Evolutionary conservation across 371 early-diverging fungal genomes (phyloP), one percentile per base, ranked within the genome.

Genomic region (Capillidium heterosporum): DNA sequence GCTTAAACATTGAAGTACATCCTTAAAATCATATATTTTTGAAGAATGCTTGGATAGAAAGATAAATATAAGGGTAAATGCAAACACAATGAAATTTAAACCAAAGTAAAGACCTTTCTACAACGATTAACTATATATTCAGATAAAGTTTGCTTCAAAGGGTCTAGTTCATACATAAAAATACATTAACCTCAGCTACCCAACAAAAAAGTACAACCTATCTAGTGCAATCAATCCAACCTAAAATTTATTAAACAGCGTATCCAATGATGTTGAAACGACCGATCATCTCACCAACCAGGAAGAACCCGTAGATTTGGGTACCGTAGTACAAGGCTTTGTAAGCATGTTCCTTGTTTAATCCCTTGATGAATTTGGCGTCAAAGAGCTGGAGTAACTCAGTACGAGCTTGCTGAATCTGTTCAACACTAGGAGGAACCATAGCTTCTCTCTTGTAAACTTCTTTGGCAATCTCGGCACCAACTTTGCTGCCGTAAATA

Each of bases 231-330:
- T n/a, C n/a, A n/a, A n/a, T n/a, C n/a, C n/a, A n/a, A n/a, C n/a
- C n/a, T n/a, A n/a, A n/a, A 44, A 44, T 42, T 23, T 23, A 43
- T 50, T 58, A 58, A 65, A 79, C 79, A 56, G 75, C 69, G 57
- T 82, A 82, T 48, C 82, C 82, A 62, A 82, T 68, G 63, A 82
- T 64, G 71, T 73, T 80, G 68, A 81, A 73, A 60, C 82, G 78
- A 58, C 82, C 82, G 62, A 80, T 68, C 60, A 82, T 76, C 68
- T 82, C 82, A 61, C 82, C 82, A 53, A 82, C 58, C 51, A 79
- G 65, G 76, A 80, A 82, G 66, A 82, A 82, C 56, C 78, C 73
- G 70, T 75, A 74, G 48, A 78, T 68, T 63, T 82, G 78, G 58
- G 78, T 77, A 56, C 74, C 75, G 31, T 78, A 70, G 59, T 78